Base-by-base conservation (phyloP, 2,329 filamentous ascomycete species). In the Beauveria bassiana region DNA sequence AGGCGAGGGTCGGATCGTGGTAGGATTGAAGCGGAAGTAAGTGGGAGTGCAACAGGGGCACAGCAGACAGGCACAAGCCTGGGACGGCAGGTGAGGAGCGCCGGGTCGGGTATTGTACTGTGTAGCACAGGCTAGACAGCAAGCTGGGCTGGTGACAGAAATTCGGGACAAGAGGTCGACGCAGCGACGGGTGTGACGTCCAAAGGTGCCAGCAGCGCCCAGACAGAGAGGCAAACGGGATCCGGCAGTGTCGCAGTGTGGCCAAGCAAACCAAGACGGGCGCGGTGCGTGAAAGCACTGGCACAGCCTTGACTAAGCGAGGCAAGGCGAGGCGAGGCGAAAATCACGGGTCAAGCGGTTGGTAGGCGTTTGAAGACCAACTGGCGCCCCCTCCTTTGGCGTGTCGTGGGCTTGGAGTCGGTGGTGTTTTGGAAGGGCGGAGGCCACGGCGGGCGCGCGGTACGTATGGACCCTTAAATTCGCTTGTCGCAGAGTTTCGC, bases 101-200 rank as follows among this genome's bases (percentile, higher is more conserved):
- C 59, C 42, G 56, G 64, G 45, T 58, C 45, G 42, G 59, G 28
- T 24, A 3, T 62, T 47, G 8, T 50, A 56, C 31, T 55, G 18
- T 28, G 63, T 65, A 12, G 57, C 52, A 46, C 56, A 63, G 45
- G 62, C 56, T 42, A 10, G 34, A 43, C 56, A 24, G 56, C 43
- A 43, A n/a, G 18, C 42, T 20, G 28, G 43, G 3, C 5, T 20
- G 56, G 46, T 51, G 12, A 31, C 31, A 31, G 46, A 4, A 3
- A n/a, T 16, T 18, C 46, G 56, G 34, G 34, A 50, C n/a, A 8
- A 59, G 46, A 49, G 34, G 20, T 16, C 10, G 24, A 45, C 7
- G 14, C 28, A 3, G 22, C 24, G n/a, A 20, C 34, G 45, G 22
- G 56, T 59, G 56, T 40, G 56, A 59, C 56, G 24, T 10, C 14